phyloP scores from a whole-genome alignment of 805 yeast genomes.

The Candida pseudoglaebosa region DNA sequence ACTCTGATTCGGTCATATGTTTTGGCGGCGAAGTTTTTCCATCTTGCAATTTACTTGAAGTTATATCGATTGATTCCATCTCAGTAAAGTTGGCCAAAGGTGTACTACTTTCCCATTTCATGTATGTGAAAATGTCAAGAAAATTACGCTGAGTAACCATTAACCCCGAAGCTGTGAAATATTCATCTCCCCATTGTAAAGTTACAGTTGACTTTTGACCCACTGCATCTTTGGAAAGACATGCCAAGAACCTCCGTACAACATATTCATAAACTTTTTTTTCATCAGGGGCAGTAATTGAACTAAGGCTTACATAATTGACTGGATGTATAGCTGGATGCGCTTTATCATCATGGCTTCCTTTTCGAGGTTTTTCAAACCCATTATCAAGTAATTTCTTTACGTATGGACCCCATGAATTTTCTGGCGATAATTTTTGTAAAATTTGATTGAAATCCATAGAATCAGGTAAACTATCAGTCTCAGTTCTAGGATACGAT shows the following conservation, averaged over 20 bases:
- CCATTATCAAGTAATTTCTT: conserved; percentile 32
- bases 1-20: conserved; percentile 85
- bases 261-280: conserved; percentile 81
- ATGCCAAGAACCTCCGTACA: conserved; percentile 80
- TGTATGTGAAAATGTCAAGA: conserved; percentile 74
- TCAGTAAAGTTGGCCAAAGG: conserved; percentile 59
- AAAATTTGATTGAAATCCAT: conserved; percentile 70
- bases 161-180: conserved; percentile 69
- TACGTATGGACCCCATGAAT: conserved; percentile 75
- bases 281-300: conserved; percentile 39
- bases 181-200: conserved; percentile 75
- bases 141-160: conserved; percentile 71
- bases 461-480: conserved; percentile 74
- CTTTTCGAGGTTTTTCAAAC: conserved; percentile 69
- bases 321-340: conserved; percentile 99
- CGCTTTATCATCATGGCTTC: conserved; percentile 86
- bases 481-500: conserved; percentile 97
- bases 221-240: conserved; percentile 87
- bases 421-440: conserved; percentile 51
- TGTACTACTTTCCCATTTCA: conserved; percentile 68
- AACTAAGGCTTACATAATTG: conserved; percentile 32
- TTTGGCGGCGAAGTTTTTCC: conserved; percentile 82
- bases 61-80: conserved; percentile 55
- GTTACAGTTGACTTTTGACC: conserved; percentile 65
- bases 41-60: conserved; percentile 54